Base-by-base conservation (phyloP, 768 basidiomycete species). In the Leucosporidium creatinivorum region DNA sequence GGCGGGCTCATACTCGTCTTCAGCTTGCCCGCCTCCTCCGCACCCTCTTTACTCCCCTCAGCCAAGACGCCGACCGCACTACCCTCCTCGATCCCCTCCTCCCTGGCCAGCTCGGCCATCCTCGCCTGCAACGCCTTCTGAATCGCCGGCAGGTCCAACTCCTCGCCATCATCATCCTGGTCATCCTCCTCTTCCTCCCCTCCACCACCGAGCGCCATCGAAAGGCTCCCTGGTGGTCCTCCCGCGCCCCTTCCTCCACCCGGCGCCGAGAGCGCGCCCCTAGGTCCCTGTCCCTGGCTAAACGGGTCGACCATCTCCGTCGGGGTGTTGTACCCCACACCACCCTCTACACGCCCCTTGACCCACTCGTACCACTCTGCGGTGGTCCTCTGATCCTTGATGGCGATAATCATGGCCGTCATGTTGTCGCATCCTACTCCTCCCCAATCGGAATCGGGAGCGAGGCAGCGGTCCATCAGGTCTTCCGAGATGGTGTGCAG, bases 381-480 rank as follows among this genome's bases (percentile, higher is more conserved):
- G 77, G 87, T 85, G n/a, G 91, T 89, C 67, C 86, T 85, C 50
- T 90, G 93, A 69, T 89, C 84, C 39, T 93, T 83, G 55, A 99
- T 78, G 10, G 91, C 96, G 65, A 98, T 84, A 61, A 99, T 85
- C 73, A 97, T 83, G 58, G 96, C 81, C 0, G 96, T 99, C 96
- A 99, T 99, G 81, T 99, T 98, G 80, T 99, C 96, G 77, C 94
- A 97, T 25, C 96, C 96, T 70, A 97, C 90, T 18, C 96, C 96
- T 58, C 89, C 90, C 47, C 89, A 89, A 28, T 88, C 87, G 2
- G 90, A 89, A 77, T 96, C 92, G 1, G 93, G 93, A 28, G 96
- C 93, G 57, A 97, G 83, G 76, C 96, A 98, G 73, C 89, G 87
- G 67, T 91, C 88, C 79, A 93, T 94, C 73, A 97, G 86, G 75